Percentiles rank a stretch among this genome's conserved stretches.
phyloP scores from a whole-genome alignment of 2,329 filamentous ascomycete species.

The Shiraia sp. region DNA sequence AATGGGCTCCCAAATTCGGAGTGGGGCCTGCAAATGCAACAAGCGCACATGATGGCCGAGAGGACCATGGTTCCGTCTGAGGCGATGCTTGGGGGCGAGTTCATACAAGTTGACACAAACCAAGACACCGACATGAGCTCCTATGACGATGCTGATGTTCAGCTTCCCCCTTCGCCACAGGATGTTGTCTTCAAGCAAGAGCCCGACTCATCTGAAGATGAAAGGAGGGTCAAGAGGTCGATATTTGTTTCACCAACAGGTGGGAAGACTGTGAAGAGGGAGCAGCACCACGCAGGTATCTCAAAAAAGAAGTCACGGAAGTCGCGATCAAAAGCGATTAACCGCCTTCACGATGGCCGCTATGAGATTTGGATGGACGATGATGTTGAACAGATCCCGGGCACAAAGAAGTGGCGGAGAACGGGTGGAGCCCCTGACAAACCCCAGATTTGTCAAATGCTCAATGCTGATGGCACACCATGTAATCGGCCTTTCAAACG shows the following conservation, averaged over 20 bases:
- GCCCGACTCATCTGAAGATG: slow-evolving; percentile 17
- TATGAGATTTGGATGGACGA: slow-evolving; percentile 5
- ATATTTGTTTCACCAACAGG: slow-evolving; percentile 30
- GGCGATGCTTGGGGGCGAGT: slow-evolving; percentile 13
- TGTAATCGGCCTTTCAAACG: slow-evolving; percentile 27
- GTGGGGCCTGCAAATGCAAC: slow-evolving; percentile 9
- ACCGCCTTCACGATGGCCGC: slow-evolving; percentile 12
- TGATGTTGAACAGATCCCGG: slow-evolving; percentile 6
- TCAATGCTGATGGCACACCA: background rate
- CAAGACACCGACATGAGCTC: slow-evolving; percentile 11
- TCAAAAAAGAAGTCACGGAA: slow-evolving; percentile 13
- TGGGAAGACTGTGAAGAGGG: slow-evolving; percentile 29
- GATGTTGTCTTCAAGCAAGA: slow-evolving; percentile 26
- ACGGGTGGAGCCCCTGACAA: background rate
- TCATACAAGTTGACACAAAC: slow-evolving; percentile 13
- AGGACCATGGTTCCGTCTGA: slow-evolving; percentile 19
- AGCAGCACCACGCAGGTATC: slow-evolving; percentile 6
- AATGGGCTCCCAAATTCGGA: slow-evolving; percentile 7
- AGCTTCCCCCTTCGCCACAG: slow-evolving; percentile 24
- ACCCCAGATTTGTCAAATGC: slow-evolving; percentile 1
- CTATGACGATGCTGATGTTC: slow-evolving; percentile 15
- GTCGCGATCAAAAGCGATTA: slow-evolving; percentile 8
- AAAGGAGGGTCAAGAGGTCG: slow-evolving; percentile 14
- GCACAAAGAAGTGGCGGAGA: slow-evolving; percentile 5
- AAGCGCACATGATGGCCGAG: slow-evolving; percentile 5